Evolutionary conservation across 495 filamentous ascomycete genomes (phyloP).

Genomic region (Thozetella sp.): DNA sequence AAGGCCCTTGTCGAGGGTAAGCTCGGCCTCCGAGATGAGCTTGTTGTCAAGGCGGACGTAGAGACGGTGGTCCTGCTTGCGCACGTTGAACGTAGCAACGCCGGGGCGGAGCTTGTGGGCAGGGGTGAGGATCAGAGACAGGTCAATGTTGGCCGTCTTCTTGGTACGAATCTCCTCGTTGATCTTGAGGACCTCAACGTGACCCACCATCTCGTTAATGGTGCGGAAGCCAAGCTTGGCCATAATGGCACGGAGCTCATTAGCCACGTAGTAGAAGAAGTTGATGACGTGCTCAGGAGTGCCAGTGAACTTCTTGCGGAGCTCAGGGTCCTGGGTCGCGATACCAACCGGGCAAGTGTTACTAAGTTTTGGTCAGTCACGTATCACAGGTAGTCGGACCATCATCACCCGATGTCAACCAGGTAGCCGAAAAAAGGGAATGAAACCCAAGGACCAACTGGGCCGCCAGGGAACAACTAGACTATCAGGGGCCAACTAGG

Average conservation of each 20-base stretch:
- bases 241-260: constrained; percentile 98
- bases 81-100: constrained; percentile 97
- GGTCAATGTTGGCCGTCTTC: constrained; percentile 93
- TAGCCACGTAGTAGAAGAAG: constrained; percentile 99
- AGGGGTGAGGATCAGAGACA: constrained; percentile 94
- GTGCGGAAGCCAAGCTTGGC: constrained; percentile 92
- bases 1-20: constrained; percentile 94
- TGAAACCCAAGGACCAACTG: too few relatives aligned
- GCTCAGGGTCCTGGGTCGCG: constrained; percentile 92
- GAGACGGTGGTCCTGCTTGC: constrained; percentile 95
- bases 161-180: constrained; percentile 85
- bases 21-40: constrained; percentile 95
- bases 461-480: too few relatives aligned
- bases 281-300: constrained; percentile 99
- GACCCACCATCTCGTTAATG: constrained; percentile 98
- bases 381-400: neutral
- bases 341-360: constrained; percentile 98
- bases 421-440: too few relatives aligned
- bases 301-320: constrained; percentile 93
- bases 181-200: constrained; percentile 82
- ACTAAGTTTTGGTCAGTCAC: constrained; percentile 35
- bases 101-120: constrained; percentile 95
- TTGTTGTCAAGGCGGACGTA: constrained; percentile 98
- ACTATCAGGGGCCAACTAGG: too few relatives aligned
- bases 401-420: too few relatives aligned